Evolutionary conservation across 2,329 filamentous ascomycete species (phyloP), one percentile per base, ranked within the genome.

Genomic region (Monilinia fructigena): DNA sequence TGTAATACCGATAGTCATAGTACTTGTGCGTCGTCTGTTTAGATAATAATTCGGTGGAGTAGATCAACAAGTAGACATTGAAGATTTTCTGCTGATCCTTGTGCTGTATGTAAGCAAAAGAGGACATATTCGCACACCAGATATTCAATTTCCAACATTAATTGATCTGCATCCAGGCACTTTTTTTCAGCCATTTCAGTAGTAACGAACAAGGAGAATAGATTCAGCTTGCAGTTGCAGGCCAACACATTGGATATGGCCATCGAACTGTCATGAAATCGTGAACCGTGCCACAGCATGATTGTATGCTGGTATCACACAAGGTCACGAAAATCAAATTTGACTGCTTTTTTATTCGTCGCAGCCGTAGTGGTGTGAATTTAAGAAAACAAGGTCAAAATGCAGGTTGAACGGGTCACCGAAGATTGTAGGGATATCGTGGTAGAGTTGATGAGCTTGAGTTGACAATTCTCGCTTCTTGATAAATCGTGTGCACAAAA

Each of bases 231-330:
- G 20, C 31, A 10, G 23, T 38, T 55, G 53, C 10, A 38, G 31
- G 26, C 35, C 10, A 23, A 23, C 11, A 50, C 20, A 38, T 55
- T 55, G 31, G 20, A 55, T 38, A 38, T 38, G 14, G 28, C 45
- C 28, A 26, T 38, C 1, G 20, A 60, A n/a, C 48, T 8, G 8
- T 26, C 20, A 50, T 16, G 12, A 50, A 60, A 50, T 48, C 4
- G 56, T 59, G 58, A 60, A 6, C 16, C 45, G 14, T 60, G 28
- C 31, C 45, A 60, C 58, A 50, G 48, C 58, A 23, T 38, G 7
- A 38, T 60, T 48, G 12, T 23, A 60, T 45, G 4, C n/a, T 48
- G 26, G 58, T 60, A 38, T 28, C 28, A 50, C 58, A 38, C 20
- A 35, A 38, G 58, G 58, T 38, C n/a, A 50, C n/a, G 45, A 18